Evolutionary conservation across 257 asterid genomes (phyloP), one percentile per base, ranked within the genome.

Genomic region (Solanum chaucha): DNA sequence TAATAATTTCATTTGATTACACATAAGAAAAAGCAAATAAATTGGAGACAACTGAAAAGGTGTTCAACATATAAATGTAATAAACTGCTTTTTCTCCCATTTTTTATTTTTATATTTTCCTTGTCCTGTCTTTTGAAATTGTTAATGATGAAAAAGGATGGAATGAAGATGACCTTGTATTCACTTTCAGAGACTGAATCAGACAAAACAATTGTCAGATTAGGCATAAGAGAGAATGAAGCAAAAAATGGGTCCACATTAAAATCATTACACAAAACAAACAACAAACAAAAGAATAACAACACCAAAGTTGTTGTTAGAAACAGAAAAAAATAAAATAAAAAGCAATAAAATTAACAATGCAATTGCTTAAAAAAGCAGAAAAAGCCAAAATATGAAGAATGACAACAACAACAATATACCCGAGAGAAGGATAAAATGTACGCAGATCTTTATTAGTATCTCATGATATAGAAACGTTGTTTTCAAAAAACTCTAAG

Each of bases 161-260:
- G 68, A 55, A 85, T 38, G 88, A 85, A 34, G 77, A 80, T 87
- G 87, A 68, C 81, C 85, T 73, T 73, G 88, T 65, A 67, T 72
- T 59, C 88, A 74, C 78, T 72, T 85, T 87, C 73, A 32, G 82
- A 44, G 32, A 30, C 40, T 81, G 75, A 82, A 89, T 81, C 28
- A 17, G 71, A 85, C 59, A 87, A 44, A 87, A 71, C 82, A 34
- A 55, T 48, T 48, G 85, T 17, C 84, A 83, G 87, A 44, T 74
- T 78, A 78, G 86, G 84, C 81, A 77, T 85, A 83, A 86, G 85
- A 86, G 73, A 82, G 17, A 46, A 22, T 73, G 82, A 82, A 82
- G 82, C 48, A 64, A 58, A 87, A 26, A 46, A 65, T n/a, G 59
- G 87, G 90, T 70, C 87, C 90, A 51, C 81, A 83, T 75, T 86